These are phyloP conservation scores for Apiospora aurea DNA, from an alignment of 2,329 filamentous ascomycete genomes.

Conservation along the genomic window DNA sequence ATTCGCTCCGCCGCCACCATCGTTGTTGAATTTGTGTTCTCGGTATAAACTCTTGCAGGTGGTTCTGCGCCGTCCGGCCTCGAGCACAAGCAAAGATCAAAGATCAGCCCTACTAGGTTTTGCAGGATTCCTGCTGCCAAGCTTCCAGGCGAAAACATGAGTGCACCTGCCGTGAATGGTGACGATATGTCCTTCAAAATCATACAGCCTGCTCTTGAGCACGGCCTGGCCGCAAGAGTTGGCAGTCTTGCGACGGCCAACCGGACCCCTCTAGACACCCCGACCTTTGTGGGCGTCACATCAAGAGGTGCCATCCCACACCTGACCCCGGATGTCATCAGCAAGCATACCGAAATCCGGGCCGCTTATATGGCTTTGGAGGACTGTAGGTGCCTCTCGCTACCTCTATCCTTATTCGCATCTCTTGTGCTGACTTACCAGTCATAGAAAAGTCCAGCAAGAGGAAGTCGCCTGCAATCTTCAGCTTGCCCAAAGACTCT, in stretches of 20 bases:
- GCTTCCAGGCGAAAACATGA: slow-evolving; percentile 13
- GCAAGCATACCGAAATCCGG: slow-evolving; percentile 67
- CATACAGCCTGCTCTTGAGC: slow-evolving; percentile 48
- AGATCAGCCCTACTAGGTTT: background rate
- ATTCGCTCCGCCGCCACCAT: background rate
- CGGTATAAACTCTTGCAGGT: background rate
- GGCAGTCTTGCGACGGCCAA: slow-evolving; percentile 69
- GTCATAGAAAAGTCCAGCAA: slow-evolving; percentile 60
- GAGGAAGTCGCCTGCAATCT: slow-evolving; percentile 56
- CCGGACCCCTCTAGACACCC: slow-evolving; percentile 76
- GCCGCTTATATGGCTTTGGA: slow-evolving; percentile 86
- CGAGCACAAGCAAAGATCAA: background rate
- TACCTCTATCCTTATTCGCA: background rate
- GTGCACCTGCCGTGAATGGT: slow-evolving; percentile 23
- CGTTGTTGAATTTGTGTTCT: background rate
- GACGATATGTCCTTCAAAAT: slow-evolving; percentile 53
- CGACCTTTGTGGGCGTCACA: slow-evolving; percentile 79
- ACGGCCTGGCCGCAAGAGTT: slow-evolving; percentile 64
- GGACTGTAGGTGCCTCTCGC: slow-evolving; percentile 73
- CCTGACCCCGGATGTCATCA: slow-evolving; percentile 83
- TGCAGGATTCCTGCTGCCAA: slow-evolving; percentile 18
- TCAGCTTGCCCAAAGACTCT: slow-evolving; percentile 43
- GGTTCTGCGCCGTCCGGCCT: background rate
- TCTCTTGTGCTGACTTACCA: slow-evolving; percentile 38
- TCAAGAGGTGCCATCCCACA: slow-evolving; percentile 89